Base-by-base conservation (phyloP, 106 monocot genomes). In the Chionographis japonica region DNA sequence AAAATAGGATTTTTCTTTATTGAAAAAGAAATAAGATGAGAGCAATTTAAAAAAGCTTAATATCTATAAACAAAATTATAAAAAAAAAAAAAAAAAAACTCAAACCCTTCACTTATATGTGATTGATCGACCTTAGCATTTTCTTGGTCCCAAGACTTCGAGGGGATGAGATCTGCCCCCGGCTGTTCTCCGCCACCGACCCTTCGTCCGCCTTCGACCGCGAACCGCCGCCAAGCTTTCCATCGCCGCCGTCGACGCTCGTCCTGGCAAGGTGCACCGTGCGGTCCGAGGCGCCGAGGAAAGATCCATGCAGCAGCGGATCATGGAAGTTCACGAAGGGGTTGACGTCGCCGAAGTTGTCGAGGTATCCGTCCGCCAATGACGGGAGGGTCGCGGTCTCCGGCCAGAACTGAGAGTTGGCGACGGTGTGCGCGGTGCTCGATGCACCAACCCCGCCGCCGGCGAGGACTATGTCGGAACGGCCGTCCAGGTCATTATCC, bases 111-210 rank as follows among this genome's bases (percentile, higher is more conserved):
- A 36, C 3, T 56, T 35, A 52, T 52, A 50, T 20, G 46, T 50
- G 18, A 46, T 50, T 6, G 13, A 27, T 8, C 16, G 17, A 52
- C 20, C 10, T 12, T 11, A 56, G 68, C 74, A 74, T 75, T 61
- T 74, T 41, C 53, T 80, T 80, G 42, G 70, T 70, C 35, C 65
- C 70, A 0, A 65, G 63, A 40, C 40, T 53, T 7, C 40, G 62
- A 49, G 80, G 69, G 6, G 74, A 74, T 2, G 75, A 81, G 71
- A 81, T 81, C 71, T 75, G 75, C 52, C 62, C 17, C 4, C 52
- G 43, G 9, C 17, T 51, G 4, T 61, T 57, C 19, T 75, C 74
- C 3, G 40, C 3, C 27, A 37, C 39, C n/a, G 40, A 15, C 38
- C 55, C 54, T 37, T 12, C 15, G 54, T 36, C 39, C 3, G 10